Percentiles rank a stretch among this genome's conserved stretches.
Evolutionary conservation across 1,284 basidiomycete species (phyloP).

Genomic region (Apiotrichum porosum): DNA sequence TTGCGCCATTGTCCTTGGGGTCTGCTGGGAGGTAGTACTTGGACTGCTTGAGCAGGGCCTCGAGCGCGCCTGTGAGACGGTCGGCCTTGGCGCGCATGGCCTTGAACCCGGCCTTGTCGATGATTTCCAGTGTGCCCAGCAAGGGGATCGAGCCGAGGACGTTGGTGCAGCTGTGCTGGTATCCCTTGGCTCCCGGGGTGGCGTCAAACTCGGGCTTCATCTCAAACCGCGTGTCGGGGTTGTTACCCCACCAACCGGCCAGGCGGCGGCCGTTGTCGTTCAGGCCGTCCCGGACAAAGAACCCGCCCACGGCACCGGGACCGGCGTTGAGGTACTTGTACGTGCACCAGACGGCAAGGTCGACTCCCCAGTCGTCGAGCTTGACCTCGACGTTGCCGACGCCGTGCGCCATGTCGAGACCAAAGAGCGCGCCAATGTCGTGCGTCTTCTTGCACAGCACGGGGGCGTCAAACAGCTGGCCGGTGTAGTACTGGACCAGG

Average conservation of each 20-base stretch:
- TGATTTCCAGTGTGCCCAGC: constrained; percentile 73
- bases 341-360: constrained; percentile 97
- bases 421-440: constrained; percentile 74
- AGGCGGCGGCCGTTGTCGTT: constrained; percentile 56
- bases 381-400: constrained; percentile 85
- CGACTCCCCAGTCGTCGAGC: constrained; percentile 88
- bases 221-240: constrained; percentile 76
- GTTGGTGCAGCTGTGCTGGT: constrained; percentile 90
- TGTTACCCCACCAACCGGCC: constrained; percentile 98
- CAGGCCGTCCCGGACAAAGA: constrained; percentile 42
- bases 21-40: constrained; percentile 54
- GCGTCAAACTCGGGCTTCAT: constrained; percentile 83
- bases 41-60: constrained; percentile 59
- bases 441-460: constrained; percentile 78
- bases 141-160: constrained; percentile 73
- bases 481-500: constrained; percentile 94
- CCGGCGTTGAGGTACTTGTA: constrained; percentile 98
- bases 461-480: constrained; percentile 88
- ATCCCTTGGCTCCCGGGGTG: constrained; percentile 85
- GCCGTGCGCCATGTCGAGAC: constrained; percentile 95
- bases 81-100: constrained; percentile 65
- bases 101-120: constrained; percentile 69
- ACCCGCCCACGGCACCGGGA: constrained; percentile 89
- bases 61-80: constrained; percentile 66
- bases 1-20: constrained; percentile 3